These are phyloP conservation scores for Podospora comata DNA, from an alignment of 495 filamentous ascomycete species.

Conservation along the genomic window DNA sequence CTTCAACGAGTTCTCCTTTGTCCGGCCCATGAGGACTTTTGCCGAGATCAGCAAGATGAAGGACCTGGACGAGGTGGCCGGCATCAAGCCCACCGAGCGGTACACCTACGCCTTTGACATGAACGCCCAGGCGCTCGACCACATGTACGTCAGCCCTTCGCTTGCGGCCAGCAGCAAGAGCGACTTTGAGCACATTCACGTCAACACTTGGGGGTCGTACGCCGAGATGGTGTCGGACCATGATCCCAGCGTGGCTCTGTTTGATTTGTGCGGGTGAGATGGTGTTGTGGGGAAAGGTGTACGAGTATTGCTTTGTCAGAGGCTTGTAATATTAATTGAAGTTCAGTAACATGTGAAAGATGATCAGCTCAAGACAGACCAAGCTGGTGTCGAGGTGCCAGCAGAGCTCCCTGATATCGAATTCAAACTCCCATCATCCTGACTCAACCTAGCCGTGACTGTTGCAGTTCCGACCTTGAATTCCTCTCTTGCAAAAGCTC, in stretches of 20 bases:
- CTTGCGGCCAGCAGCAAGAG: slow-evolving; percentile 26
- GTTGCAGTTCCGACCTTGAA: no score
- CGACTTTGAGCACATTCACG: slow-evolving; percentile 58
- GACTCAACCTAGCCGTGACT: no score
- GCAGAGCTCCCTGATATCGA: no score
- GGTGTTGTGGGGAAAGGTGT: background rate
- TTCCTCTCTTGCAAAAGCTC: no score
- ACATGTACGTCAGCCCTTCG: slow-evolving; percentile 54
- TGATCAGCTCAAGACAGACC: no score
- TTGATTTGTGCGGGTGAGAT: slow-evolving; percentile 48
- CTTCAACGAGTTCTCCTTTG: slow-evolving; percentile 63
- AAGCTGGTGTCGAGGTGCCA: no score
- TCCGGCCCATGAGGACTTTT: slow-evolving; percentile 48
- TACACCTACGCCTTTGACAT: slow-evolving; percentile 53
- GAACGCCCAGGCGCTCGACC: slow-evolving; percentile 54
- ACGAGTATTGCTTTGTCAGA: background rate
- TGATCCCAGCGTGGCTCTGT: slow-evolving; percentile 55
- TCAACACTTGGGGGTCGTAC: slow-evolving; percentile 55
- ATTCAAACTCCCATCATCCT: no score
- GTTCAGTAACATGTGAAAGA: no score
- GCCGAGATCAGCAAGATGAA: slow-evolving; percentile 38
- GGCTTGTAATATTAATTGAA: background rate
- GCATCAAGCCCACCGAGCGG: slow-evolving; percentile 46
- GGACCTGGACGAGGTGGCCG: slow-evolving; percentile 53
- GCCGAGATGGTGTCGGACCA: slow-evolving; percentile 54